phyloP scores from a whole-genome alignment of 1,139 yeast species.

The Saccharomycopsis crataegensis region DNA sequence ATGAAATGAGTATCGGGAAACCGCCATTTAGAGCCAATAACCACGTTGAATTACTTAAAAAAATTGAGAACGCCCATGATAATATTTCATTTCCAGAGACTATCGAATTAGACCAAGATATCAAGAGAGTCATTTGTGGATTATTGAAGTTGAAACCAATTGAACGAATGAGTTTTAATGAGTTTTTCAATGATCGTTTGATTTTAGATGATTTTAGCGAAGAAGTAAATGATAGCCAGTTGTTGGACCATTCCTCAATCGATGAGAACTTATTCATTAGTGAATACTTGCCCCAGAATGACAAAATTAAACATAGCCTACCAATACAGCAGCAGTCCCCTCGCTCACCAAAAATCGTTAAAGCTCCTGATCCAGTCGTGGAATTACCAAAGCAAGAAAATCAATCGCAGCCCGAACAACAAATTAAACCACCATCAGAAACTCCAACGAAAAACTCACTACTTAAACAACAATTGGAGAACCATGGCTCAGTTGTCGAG shows the following conservation, averaged over 20 bases:
- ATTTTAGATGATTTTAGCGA: slow-evolving; percentile 30
- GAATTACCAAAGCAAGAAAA: too few species aligned
- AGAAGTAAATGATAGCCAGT: slow-evolving; percentile 22
- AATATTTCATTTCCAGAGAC: slow-evolving; percentile 64
- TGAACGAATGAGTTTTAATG: slow-evolving; percentile 80
- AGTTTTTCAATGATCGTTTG: slow-evolving; percentile 60
- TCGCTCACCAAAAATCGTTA: too few species aligned
- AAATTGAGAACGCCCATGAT: slow-evolving; percentile 77
- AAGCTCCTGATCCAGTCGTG: too few species aligned
- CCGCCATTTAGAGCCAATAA: slow-evolving; percentile 94
- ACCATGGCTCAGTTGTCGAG: too few species aligned
- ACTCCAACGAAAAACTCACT: too few species aligned
- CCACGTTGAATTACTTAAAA: slow-evolving; percentile 80
- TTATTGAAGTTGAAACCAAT: slow-evolving; percentile 78
- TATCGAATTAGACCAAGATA: slow-evolving; percentile 39
- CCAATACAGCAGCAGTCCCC: too few species aligned
- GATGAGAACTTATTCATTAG: slow-evolving; percentile 78
- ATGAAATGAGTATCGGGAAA: slow-evolving; percentile 90
- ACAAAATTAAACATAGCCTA: neutral
- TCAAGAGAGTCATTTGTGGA: slow-evolving; percentile 64
- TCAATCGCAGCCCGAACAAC: too few species aligned
- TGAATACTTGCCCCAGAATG: slow-evolving; percentile 45
- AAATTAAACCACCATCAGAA: too few species aligned
- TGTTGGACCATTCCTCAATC: slow-evolving; percentile 57
- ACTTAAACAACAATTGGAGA: too few species aligned